phyloP scores from a whole-genome alignment of 768 basidiomycete genomes.

The Boletellus ananas region DNA sequence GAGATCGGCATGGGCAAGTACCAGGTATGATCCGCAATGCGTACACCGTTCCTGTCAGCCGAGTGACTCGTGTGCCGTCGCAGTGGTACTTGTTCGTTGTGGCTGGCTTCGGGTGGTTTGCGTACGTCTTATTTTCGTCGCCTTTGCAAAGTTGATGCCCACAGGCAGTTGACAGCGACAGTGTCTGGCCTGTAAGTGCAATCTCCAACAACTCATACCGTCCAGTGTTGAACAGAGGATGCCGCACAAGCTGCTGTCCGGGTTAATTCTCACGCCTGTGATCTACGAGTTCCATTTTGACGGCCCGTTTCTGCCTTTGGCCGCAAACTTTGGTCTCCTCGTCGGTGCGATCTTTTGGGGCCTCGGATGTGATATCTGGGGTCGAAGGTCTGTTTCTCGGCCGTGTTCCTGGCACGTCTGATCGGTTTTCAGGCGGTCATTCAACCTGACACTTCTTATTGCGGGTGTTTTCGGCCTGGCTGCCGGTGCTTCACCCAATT shows the following conservation, averaged over 20 bases:
- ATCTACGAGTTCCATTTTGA: slow-evolving; percentile 47
- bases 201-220: neutral
- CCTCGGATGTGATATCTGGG: slow-evolving; percentile 50
- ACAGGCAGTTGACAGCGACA: slow-evolving; percentile 25
- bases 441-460: slow-evolving; percentile 54
- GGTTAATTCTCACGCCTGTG: slow-evolving; percentile 46
- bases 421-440: slow-evolving; percentile 38
- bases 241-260: slow-evolving; percentile 34
- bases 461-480: slow-evolving; percentile 51
- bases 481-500: slow-evolving; percentile 45
- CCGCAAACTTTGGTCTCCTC: slow-evolving; percentile 51
- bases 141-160: neutral
- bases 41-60: neutral
- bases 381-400: slow-evolving; percentile 34
- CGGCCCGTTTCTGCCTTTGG: slow-evolving; percentile 47
- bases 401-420: neutral
- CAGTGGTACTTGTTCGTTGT: slow-evolving; percentile 39
- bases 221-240: neutral
- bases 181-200: slow-evolving; percentile 36
- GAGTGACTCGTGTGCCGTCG: neutral
- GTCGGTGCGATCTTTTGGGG: slow-evolving; percentile 51
- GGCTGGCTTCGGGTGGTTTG: slow-evolving; percentile 42
- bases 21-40: slow-evolving; percentile 32
- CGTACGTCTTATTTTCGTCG: slow-evolving; percentile 23
- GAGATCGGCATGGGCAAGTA: slow-evolving; percentile 59